phyloP scores from a whole-genome alignment of 108 stramenopile species.

The Seminavis robusta region DNA sequence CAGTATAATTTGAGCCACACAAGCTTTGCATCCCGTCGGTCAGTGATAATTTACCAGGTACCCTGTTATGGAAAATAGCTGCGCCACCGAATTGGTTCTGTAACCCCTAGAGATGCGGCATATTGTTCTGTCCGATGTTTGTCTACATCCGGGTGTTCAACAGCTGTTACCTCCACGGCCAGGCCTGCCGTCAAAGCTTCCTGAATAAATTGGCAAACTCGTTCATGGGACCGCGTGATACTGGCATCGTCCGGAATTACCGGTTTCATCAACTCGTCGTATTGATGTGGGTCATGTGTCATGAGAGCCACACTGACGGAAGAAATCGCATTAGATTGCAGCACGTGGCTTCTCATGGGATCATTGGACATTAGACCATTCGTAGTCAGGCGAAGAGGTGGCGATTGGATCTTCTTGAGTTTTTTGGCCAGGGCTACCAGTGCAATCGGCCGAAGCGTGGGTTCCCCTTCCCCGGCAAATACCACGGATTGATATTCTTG shows the following conservation, averaged over 20 bases:
- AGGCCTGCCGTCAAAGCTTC: conserved; percentile 42
- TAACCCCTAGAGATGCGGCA: conserved; percentile 27
- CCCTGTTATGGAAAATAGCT: conserved; percentile 39
- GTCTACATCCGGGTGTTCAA: conserved; percentile 63
- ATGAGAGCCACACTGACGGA: conserved; percentile 40
- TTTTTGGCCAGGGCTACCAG: conserved; percentile 43
- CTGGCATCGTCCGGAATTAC: too few species aligned
- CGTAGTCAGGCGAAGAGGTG: conserved; percentile 37
- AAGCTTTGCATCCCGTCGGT: too few species aligned
- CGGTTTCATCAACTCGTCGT: conserved; percentile 37
- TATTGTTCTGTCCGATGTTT: conserved; percentile 36
- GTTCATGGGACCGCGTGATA: conserved; percentile 24
- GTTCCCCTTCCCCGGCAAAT: conserved; percentile 74
- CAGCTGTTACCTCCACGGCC: conserved; percentile 62
- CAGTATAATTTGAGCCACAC: too few species aligned
- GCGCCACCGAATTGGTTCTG: conserved; percentile 38
- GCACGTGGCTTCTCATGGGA: too few species aligned
- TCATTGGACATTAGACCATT: conserved; percentile 33
- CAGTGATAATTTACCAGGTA: too few species aligned
- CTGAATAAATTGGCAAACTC: conserved; percentile 50
- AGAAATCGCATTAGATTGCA: too few species aligned
- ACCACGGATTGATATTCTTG: conserved; percentile 42
- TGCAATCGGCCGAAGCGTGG: conserved; percentile 64
- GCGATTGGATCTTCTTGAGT: conserved; percentile 1
- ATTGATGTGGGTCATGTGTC: conserved; percentile 34